Conservation (phyloP, 768 basidiomycete genomes). For the Mycena rosella region DNA sequence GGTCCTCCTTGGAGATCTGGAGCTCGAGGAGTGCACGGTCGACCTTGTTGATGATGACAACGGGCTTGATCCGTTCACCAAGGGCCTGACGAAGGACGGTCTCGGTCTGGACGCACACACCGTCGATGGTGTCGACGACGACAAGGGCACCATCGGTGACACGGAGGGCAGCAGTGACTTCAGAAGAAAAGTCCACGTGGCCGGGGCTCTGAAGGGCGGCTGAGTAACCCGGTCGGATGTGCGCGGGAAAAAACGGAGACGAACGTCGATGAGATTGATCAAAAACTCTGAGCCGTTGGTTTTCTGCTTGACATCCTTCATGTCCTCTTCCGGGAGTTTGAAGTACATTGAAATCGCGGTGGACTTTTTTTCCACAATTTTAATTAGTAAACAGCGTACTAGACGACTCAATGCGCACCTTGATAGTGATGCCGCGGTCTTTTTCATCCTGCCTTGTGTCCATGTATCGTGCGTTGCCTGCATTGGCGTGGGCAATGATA, state of each 20-base stretch:
- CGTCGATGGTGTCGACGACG: slow-evolving; percentile 99
- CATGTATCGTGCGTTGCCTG: slow-evolving; percentile 97
- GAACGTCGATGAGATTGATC: slow-evolving; percentile 98
- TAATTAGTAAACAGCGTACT: no score
- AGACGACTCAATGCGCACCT: not conserved
- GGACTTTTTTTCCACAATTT: slow-evolving; percentile 84
- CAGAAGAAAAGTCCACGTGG: slow-evolving; percentile 99
- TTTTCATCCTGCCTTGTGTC: slow-evolving; percentile 99
- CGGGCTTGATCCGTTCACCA: slow-evolving; percentile 98
- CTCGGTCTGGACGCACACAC: slow-evolving; percentile 99
- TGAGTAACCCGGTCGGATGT: no score
- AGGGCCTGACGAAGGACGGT: slow-evolving; percentile 98
- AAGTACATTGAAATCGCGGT: slow-evolving; percentile 96
- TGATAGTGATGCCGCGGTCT: slow-evolving; percentile 96
- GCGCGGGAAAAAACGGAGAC: not conserved
- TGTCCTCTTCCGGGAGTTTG: slow-evolving; percentile 90
- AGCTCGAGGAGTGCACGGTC: slow-evolving; percentile 99
- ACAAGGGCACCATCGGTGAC: slow-evolving; percentile 99
- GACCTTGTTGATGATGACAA: slow-evolving; percentile 99
- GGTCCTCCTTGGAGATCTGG: slow-evolving; percentile 95
- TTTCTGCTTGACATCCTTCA: slow-evolving; percentile 80
- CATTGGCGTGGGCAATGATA: slow-evolving; percentile 95
- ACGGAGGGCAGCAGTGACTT: slow-evolving; percentile 99
- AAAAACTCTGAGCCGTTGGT: slow-evolving; percentile 95
- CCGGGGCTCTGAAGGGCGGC: slow-evolving; percentile 71